These are phyloP conservation scores for Salix exigua DNA, from an alignment of 345 rosid genomes.

Conservation along the genomic window DNA sequence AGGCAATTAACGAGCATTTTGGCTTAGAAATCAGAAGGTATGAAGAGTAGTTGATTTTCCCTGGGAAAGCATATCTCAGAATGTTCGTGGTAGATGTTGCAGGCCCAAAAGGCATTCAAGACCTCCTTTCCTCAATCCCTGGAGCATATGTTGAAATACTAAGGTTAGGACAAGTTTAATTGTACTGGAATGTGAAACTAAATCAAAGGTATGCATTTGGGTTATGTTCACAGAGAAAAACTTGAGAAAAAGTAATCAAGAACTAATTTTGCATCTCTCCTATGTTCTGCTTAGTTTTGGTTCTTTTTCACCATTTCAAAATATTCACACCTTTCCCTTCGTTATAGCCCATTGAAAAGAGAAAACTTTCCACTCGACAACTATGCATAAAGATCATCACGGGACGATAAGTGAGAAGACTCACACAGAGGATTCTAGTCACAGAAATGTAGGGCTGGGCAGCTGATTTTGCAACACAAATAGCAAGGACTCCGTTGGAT, in stretches of 20 bases:
- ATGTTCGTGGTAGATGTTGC: neutral
- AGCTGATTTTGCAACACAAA: conserved; percentile 40
- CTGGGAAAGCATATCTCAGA: neutral
- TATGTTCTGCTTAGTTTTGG: neutral
- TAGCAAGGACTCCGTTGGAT: conserved; percentile 58
- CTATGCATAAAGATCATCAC: neutral
- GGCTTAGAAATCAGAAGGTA: neutral
- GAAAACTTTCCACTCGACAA: neutral
- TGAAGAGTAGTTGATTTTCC: neutral
- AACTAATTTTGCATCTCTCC: neutral
- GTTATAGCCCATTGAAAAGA: neutral
- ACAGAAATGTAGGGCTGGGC: conserved; percentile 51
- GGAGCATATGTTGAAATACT: neutral
- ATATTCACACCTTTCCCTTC: neutral
- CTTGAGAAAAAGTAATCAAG: neutral
- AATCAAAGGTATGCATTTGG: neutral
- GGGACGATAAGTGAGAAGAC: conserved; percentile 13
- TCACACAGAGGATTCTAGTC: conserved; percentile 57
- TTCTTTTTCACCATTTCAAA: neutral
- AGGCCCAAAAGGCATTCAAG: neutral
- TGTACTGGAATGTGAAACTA: neutral
- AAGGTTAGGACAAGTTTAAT: neutral
- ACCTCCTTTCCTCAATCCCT: neutral
- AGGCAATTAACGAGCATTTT: conserved; percentile 5
- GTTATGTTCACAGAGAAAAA: neutral